Base-by-base conservation (phyloP, 208 protist genomes). In the Phytomonas francai region DNA sequence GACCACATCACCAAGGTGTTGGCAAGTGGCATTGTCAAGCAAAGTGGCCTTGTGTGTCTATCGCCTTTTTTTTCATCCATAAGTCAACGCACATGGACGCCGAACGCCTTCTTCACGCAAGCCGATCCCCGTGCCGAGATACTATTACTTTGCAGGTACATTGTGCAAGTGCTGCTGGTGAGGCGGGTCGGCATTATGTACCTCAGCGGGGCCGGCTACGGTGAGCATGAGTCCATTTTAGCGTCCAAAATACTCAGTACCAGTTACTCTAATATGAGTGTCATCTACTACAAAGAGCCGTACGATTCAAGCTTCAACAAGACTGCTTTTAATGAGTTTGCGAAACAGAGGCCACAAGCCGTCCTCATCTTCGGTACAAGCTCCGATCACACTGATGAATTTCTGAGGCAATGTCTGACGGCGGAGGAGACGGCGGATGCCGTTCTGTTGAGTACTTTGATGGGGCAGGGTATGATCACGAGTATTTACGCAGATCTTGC, bases 121-220 rank as follows among this genome's bases (percentile, higher is more conserved):
- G 58, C 72, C 3, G 80, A 86, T 8, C 74, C 80, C 22, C 56
- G 61, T 16, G 39, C 71, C 0, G 83, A 78, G 67, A 61, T 89
- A 33, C 30, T 73, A 25, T 66, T 74, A 51, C 36, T 85, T 19
- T 19, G 86, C 9, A 28, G 62, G 29, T 71, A 80, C 68, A 63
- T 72, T 19, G 5, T 79, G 27, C 74, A 68, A 34, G 33, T n/a
- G n/a, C n/a, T n/a, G 0, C 62, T 70, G 22, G 64, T 66, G 22
- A 54, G 70, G 2, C 77, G 77, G 56, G 54, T 89, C 7, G 80
- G 71, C 45, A 87, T 85, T 58, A 89, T 87, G 81, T 82, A 83
- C 72, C 70, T 87, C 60, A 63, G 59, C 11, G 68, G 60, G 19
- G 56, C 76, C 0, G 32, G 57, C 14, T 78, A 80, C 60, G 78